These are phyloP conservation scores for Fusarium pilosicola DNA, from an alignment of 2,329 filamentous ascomycete species.

Conservation along the genomic window DNA sequence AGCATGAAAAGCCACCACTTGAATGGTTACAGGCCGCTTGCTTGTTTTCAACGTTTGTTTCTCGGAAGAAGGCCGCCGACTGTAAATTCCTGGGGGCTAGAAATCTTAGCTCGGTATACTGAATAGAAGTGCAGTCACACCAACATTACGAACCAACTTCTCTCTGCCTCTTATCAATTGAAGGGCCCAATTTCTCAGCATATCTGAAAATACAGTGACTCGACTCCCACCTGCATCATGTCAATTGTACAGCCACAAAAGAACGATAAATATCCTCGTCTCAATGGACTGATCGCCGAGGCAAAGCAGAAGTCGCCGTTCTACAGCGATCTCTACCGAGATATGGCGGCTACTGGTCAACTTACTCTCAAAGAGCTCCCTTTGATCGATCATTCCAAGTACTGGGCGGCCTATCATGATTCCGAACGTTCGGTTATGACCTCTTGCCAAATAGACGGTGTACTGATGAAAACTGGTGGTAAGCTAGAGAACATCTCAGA, in stretches of 20 bases:
- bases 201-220: rapidly evolving
- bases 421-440: background rate
- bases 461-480: background rate
- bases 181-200: rapidly evolving
- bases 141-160: background rate
- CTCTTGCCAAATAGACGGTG: background rate
- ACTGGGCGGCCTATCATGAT: background rate
- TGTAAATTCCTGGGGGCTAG: background rate
- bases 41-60: too few relatives aligned
- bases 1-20: background rate
- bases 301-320: background rate
- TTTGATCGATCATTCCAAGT: background rate
- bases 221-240: rapidly evolving
- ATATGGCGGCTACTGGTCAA: too few relatives aligned
- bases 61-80: background rate
- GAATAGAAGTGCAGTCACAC: background rate
- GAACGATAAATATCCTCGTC: background rate
- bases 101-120: background rate
- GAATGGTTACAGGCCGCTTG: background rate
- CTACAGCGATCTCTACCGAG: background rate
- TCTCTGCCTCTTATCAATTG: rapidly evolving
- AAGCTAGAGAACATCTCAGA: background rate
- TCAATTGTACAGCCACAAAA: background rate
- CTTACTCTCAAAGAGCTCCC: background rate
- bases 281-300: background rate